phyloP scores from a whole-genome alignment of 257 asterid genomes.

The Salvia splendens region DNA sequence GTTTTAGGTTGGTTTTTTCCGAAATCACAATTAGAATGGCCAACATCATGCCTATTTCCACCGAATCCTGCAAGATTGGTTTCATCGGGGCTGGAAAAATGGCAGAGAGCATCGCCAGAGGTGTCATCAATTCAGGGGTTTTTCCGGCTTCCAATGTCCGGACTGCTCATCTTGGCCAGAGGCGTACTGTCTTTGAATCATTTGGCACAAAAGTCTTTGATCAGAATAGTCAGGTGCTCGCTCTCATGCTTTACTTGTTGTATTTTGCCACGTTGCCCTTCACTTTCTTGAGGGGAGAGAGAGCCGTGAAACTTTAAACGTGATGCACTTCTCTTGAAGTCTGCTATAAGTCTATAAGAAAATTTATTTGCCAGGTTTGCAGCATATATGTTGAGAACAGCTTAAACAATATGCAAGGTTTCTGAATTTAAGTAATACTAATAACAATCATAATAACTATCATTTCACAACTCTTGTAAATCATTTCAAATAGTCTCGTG shows the following conservation, averaged over 20 bases:
- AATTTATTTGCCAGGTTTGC: neutral
- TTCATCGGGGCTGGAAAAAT: constrained; percentile 94
- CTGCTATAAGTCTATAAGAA: neutral
- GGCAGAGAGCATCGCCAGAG: constrained; percentile 97
- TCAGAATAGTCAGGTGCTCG: constrained; percentile 60
- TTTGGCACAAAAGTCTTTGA: constrained; percentile 72
- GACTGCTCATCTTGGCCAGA: constrained; percentile 68
- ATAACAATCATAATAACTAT: too few relatives aligned
- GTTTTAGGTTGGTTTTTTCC: constrained; percentile 22
- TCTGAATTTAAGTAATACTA: neutral
- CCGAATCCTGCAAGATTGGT: constrained; percentile 74
- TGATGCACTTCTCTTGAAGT: neutral
- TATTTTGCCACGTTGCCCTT: constrained; percentile 2
- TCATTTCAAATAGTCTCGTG: neutral
- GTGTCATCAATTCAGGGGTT: constrained; percentile 71
- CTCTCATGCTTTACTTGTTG: neutral
- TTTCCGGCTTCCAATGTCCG: constrained; percentile 74
- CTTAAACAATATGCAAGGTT: neutral
- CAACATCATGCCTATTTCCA: constrained; percentile 46
- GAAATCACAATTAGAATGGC: constrained; percentile 41
- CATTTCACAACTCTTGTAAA: neutral
- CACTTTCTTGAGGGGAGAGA: neutral
- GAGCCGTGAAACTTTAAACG: neutral
- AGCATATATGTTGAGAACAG: neutral
- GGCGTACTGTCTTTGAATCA: constrained; percentile 75